Base-by-base conservation (phyloP, 2,329 filamentous ascomycete genomes). In the Myotisia sp. region DNA sequence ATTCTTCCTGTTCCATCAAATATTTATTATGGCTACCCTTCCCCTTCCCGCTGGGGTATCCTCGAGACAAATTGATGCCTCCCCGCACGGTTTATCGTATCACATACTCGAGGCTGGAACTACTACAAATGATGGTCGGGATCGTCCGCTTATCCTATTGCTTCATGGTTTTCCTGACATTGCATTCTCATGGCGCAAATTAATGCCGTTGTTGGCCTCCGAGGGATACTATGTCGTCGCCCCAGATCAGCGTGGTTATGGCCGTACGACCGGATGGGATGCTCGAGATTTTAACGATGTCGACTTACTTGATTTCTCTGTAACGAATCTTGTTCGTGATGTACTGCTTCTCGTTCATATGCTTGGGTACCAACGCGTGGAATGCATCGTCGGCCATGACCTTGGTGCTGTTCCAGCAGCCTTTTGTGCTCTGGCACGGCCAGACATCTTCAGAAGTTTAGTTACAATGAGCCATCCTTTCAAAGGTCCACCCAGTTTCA, bases 81-180 rank as follows among this genome's bases (percentile, higher is more conserved):
- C 56, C 4, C 52, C 62, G 26, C 67, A 65, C 43, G 67, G 68
- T 33, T 63, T 80, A 13, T 71, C 62, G 14, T 75, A 72, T 52
- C 76, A 81, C 52, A 51, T 73, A 22, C 60, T 79, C 12, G 65
- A 68, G 44, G 62, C 72, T 10, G 70, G 71, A 26, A 49, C 59
- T 22, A 49, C 53, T 17, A 50, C 57, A 3, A 37, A 47, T 9
- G 50, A 46, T 9, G 46, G 55, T 16, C 24, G 9, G 4, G 13
- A 31, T 24, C 62, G 58, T 5, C 74, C 73, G 1, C 61, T 79
- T 7, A 55, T 79, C 6, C 50, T 79, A 5, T 67, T 77, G 31
- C 65, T 71, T 30, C 76, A 79, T 52, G 76, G 76, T 23, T 81
- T 71, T 42, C 76, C 76, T 2, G 76, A 80, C 47, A 60, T 81